Evolutionary conservation across 305 asterid species (phyloP).

Genomic region (Ilex paraguariensis): DNA sequence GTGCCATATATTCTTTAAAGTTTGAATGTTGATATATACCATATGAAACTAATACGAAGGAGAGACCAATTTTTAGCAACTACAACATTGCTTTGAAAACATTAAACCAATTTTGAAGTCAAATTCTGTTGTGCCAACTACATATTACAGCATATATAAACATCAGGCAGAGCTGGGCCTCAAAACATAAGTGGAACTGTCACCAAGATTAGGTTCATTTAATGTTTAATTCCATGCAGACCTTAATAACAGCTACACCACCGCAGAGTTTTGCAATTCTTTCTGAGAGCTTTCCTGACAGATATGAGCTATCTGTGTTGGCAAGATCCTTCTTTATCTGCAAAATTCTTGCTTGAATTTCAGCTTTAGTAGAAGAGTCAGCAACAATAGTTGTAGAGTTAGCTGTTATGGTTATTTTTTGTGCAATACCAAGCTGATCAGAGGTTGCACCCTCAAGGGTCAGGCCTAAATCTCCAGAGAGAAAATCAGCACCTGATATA

Average conservation of each 20-base stretch:
- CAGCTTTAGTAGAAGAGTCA: conserved; percentile 87
- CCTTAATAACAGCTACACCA: conserved; percentile 80
- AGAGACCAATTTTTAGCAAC: too few relatives aligned
- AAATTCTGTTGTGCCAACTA: too few relatives aligned
- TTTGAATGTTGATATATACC: too few relatives aligned
- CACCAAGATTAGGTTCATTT: not conserved
- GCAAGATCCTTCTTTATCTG: conserved; percentile 91
- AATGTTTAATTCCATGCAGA: conserved; percentile 4
- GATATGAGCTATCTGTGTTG: conserved; percentile 62
- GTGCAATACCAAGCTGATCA: conserved; percentile 98
- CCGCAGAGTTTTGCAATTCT: conserved; percentile 90
- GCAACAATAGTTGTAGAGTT: conserved; percentile 76
- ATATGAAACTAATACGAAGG: too few relatives aligned
- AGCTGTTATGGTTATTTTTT: conserved; percentile 61
- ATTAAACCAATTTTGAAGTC: too few relatives aligned
- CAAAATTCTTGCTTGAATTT: conserved; percentile 84
- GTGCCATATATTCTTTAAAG: too few relatives aligned
- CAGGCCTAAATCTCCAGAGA: conserved; percentile 83
- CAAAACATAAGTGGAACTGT: too few relatives aligned
- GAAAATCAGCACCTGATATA: conserved; percentile 85
- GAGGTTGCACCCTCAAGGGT: conserved; percentile 75
- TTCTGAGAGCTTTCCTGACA: conserved; percentile 64
- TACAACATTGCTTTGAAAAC: too few relatives aligned
- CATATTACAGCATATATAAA: too few relatives aligned
- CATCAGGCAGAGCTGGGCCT: too few relatives aligned